A percentile compares a stretch with the other conserved stretches of the same genome.
phyloP scores from a whole-genome alignment of 192 early-diverging fungal genomes.

The Coemansia sp. region DNA sequence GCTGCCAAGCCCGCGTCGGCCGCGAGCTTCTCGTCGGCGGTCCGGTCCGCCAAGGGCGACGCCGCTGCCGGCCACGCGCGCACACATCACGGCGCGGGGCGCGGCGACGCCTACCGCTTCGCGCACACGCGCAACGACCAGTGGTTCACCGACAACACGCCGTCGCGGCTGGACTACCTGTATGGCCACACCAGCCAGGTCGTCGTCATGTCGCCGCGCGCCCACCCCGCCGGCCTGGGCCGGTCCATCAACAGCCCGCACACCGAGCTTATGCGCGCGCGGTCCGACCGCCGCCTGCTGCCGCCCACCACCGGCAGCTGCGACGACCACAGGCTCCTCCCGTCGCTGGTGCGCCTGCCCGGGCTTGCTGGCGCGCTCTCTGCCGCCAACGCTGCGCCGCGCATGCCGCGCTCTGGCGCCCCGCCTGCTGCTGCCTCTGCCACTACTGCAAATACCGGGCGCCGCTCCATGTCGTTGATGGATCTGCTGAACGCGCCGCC shows the following conservation, averaged over 20 bases:
- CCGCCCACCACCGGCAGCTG: too few relatives aligned
- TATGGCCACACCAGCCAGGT: constrained; percentile 12
- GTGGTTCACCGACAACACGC: constrained; percentile 35
- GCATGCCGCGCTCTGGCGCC: too few relatives aligned
- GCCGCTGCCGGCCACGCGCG: neutral
- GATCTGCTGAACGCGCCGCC: constrained; percentile 47
- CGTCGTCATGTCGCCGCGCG: constrained; percentile 8
- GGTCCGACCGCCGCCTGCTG: too few relatives aligned
- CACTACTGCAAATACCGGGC: constrained; percentile 15
- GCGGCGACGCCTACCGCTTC: neutral
- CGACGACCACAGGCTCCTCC: too few relatives aligned
- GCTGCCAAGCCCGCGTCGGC: neutral
- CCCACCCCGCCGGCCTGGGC: constrained; percentile 1
- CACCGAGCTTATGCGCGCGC: too few relatives aligned
- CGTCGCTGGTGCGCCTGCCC: too few relatives aligned
- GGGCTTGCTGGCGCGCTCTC: too few relatives aligned
- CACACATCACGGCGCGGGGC: too few relatives aligned
- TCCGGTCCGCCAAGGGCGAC: neutral
- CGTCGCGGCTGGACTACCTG: constrained; percentile 36
- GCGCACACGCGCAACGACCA: constrained; percentile 43
- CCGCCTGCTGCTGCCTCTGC: neutral
- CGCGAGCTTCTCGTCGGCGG: neutral
- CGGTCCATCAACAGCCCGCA: neutral
- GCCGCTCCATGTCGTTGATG: constrained; percentile 47
- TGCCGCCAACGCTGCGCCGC: neutral